Evolutionary conservation across 495 filamentous ascomycete species (phyloP).

Genomic region (Penicillium verhagenii): DNA sequence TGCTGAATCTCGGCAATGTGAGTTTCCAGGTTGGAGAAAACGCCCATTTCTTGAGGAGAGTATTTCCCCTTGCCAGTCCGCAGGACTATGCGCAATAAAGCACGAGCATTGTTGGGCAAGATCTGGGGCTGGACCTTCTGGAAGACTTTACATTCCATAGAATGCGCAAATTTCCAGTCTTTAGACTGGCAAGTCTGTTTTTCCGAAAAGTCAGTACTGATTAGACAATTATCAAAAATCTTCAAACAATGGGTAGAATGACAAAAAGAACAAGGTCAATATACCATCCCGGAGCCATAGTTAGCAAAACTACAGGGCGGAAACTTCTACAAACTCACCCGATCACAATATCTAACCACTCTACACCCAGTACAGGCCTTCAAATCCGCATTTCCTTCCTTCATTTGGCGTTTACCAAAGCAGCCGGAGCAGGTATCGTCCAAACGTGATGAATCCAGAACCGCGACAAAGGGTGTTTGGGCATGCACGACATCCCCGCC

Average conservation of each 20-base stretch:
- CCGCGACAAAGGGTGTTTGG: slow-evolving; percentile 40
- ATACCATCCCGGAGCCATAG: neutral
- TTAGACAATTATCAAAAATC: neutral
- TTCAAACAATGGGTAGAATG: neutral
- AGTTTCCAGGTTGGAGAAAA: slow-evolving; percentile 45
- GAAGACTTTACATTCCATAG: slow-evolving; percentile 58
- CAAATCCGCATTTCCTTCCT: slow-evolving; percentile 28
- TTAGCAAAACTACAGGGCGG: neutral
- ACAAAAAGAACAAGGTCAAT: neutral
- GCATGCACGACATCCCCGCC: slow-evolving; percentile 41
- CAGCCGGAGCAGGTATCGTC: slow-evolving; percentile 47
- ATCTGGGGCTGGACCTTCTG: slow-evolving; percentile 44
- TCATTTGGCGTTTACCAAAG: slow-evolving; percentile 32
- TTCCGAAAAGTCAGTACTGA: slow-evolving; percentile 6
- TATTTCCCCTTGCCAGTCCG: slow-evolving; percentile 35
- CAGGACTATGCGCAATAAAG: slow-evolving; percentile 52
- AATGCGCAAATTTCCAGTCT: slow-evolving; percentile 61
- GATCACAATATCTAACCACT: slow-evolving; percentile 63
- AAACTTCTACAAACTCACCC: slow-evolving; percentile 47
- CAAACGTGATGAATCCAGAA: slow-evolving; percentile 42
- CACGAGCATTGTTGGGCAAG: slow-evolving; percentile 57
- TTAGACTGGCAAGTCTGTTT: slow-evolving; percentile 59
- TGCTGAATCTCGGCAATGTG: slow-evolving; percentile 46
- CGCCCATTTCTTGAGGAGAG: slow-evolving; percentile 33
- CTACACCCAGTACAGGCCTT: slow-evolving; percentile 62